These are phyloP conservation scores for Boletus huronensis DNA, from an alignment of 768 basidiomycete species.

Conservation along the genomic window DNA sequence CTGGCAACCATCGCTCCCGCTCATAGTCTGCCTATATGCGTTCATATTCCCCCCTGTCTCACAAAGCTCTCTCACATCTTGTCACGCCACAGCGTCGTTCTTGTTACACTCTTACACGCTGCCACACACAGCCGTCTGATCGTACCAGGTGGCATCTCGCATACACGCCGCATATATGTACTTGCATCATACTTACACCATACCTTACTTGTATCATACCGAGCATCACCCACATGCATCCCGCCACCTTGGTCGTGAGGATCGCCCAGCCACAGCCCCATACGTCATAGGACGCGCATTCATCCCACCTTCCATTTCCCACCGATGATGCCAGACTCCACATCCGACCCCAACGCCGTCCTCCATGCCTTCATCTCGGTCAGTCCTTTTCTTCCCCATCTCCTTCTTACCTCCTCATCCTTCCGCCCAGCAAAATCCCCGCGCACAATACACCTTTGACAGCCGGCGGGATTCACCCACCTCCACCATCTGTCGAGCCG, in stretches of 20 bases:
- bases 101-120: conserved; percentile 4
- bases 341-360: conserved; percentile 27
- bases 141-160: conserved; percentile 4
- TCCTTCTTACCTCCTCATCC: background rate
- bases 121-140: conserved; percentile 9
- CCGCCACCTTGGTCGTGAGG: conserved; percentile 2
- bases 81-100: conserved; percentile 8
- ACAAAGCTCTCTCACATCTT: conserved; percentile 19
- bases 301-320: conserved; percentile 14
- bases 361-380: conserved; percentile 45
- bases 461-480: conserved; percentile 53
- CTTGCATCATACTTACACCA: conserved; percentile 25
- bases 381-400: conserved; percentile 9
- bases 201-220: conserved; percentile 26
- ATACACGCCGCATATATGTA: conserved; percentile 27
- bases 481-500: conserved; percentile 57
- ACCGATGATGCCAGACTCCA: conserved; percentile 13
- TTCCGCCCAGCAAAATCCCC: conserved; percentile 28
- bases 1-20: conserved; percentile 19
- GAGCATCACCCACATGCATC: conserved; percentile 13
- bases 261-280: conserved; percentile 12
- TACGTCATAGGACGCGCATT: conserved; percentile 21
- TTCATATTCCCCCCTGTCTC: background rate
- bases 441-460: conserved; percentile 58
- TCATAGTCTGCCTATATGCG: conserved; percentile 10